A percentile compares a stretch with the other conserved stretches of the same genome.
These are phyloP conservation scores for Beauveria bassiana DNA, from an alignment of 2,329 filamentous ascomycete genomes.

Conservation along the genomic window DNA sequence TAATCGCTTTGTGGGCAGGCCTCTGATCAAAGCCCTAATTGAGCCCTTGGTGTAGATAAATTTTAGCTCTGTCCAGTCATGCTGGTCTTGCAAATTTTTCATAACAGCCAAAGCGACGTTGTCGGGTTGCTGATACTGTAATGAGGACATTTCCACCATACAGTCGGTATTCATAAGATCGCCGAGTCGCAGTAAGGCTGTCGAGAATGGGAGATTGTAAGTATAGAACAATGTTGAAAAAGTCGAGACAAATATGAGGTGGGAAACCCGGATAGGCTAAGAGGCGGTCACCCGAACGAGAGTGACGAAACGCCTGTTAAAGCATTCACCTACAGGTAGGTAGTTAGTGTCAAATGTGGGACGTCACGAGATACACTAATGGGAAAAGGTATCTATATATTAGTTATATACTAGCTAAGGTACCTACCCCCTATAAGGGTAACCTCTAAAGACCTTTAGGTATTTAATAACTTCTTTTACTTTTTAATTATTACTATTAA, in stretches of 20 bases:
- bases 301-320: no score
- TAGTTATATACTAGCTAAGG: no score
- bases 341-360: no score
- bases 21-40: slow-evolving; percentile 59
- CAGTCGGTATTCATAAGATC: neutral
- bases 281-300: neutral
- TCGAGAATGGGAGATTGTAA: neutral
- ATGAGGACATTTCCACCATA: neutral
- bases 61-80: slow-evolving; percentile 61
- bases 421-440: no score
- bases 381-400: no score
- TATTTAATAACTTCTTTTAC: no score
- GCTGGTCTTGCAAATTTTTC: slow-evolving; percentile 66
- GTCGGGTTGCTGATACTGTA: neutral
- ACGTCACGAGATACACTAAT: no score
- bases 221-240: neutral
- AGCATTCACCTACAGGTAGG: no score
- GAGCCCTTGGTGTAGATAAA: slow-evolving; percentile 39
- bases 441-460: no score
- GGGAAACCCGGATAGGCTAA: neutral
- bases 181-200: neutral
- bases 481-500: no score
- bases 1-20: slow-evolving; percentile 62
- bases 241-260: neutral
- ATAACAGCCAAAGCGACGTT: slow-evolving; percentile 41